Base-by-base conservation (phyloP, 2,329 filamentous ascomycete species). In the Alternaria gaisen region DNA sequence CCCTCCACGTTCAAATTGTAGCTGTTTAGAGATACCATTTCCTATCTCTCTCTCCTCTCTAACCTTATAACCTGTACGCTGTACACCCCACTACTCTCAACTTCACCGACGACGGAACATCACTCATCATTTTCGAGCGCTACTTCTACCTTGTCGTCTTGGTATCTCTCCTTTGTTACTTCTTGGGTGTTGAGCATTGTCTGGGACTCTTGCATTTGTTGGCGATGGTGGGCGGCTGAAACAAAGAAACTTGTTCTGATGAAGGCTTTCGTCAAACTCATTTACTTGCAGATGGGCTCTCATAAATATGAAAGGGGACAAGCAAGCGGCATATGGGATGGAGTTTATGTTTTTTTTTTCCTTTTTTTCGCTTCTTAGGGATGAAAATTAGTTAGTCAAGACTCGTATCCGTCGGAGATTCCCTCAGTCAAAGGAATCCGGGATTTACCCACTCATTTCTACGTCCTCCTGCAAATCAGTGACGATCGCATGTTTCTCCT, bases 341-440 rank as follows among this genome's bases (percentile, higher is more conserved):
- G 66, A 67, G 66, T 69, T 59, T 58, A 36, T 61, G 46, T 52
- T 38, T 60, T 44, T 56, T 22, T 56, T 22, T 41, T 46, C 47
- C 41, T 46, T 38, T 51, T 36, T 65, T 70, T 70, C 62, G 65
- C 63, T 72, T 72, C 66, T 69, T 69, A 76, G 73, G 76, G 76
- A 77, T 75, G 70, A 74, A 70, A 74, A 40, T n/a, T 77, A 77
- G 74, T 69, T 76, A 75, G 74, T 77, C 76, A 77, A 77, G 76
- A 76, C 76, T 78, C 76, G 76, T 78, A 78, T 78, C 76, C 73
- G 72, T 72, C 72, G 64, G 74, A 61, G 69, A 70, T 71, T 18
- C 24, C 65, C 32, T 24, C 24, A 24, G 24, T 24, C 24, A 24
- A 24, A 24, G 24, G 65, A 69, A 68, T 72, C 67, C 73, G 70